Evolutionary conservation across 805 yeast species (phyloP).

Genomic region (Candida chilensis): DNA sequence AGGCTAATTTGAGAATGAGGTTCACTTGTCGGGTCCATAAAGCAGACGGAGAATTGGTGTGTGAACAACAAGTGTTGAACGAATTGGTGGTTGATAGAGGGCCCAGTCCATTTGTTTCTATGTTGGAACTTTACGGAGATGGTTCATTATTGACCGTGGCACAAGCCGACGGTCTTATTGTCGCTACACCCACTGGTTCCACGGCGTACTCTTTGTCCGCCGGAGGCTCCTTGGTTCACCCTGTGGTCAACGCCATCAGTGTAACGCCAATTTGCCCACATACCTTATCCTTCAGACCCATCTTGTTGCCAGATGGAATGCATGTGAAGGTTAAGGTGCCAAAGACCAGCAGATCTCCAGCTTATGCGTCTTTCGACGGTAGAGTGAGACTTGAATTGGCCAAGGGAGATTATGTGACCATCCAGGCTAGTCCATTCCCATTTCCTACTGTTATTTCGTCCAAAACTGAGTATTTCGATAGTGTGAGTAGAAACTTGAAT

Average conservation of each 20-base stretch:
- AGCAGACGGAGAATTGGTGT: conserved; percentile 41
- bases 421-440: conserved; percentile 82
- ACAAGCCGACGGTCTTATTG: conserved; percentile 88
- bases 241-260: conserved; percentile 85
- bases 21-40: conserved; percentile 61
- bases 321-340: conserved; percentile 77
- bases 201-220: conserved; percentile 94
- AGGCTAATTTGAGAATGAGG: conserved; percentile 76
- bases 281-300: conserved; percentile 87
- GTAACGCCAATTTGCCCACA: conserved; percentile 97
- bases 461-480: conserved; percentile 70
- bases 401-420: conserved; percentile 78
- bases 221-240: conserved; percentile 92
- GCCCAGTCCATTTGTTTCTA: conserved; percentile 86
- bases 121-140: conserved; percentile 84
- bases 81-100: conserved; percentile 92
- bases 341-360: conserved; percentile 67
- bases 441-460: conserved; percentile 86
- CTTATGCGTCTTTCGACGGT: conserved; percentile 97
- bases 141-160: conserved; percentile 78
- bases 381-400: conserved; percentile 72
- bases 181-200: conserved; percentile 94
- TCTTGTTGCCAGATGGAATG: conserved; percentile 91
- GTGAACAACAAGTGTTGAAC: conserved; percentile 74
- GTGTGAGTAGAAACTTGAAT: conserved; percentile 77